Percentiles rank a stretch among this genome's conserved stretches.
These are phyloP conservation scores for Yamadazyma endophytica DNA, from an alignment of 805 yeast species.

Conservation along the genomic window DNA sequence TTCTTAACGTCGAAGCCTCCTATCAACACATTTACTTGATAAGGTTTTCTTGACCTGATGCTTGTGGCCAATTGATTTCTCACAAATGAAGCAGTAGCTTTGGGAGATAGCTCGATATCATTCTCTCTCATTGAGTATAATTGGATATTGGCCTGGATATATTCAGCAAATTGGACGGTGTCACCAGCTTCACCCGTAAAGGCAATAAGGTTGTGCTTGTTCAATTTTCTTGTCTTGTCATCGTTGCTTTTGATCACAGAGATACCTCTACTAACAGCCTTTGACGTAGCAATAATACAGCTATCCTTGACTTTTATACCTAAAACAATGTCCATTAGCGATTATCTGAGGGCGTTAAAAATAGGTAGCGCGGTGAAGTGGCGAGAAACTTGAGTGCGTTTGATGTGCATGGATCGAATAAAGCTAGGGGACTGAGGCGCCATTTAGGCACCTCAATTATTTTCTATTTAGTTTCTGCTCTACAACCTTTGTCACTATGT, in stretches of 20 bases:
- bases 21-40: slow-evolving; percentile 85
- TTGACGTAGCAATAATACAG: slow-evolving; percentile 89
- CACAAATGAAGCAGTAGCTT: slow-evolving; percentile 83
- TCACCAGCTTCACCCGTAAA: slow-evolving; percentile 97
- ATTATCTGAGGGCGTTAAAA: no score
- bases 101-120: slow-evolving; percentile 70
- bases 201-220: slow-evolving; percentile 77
- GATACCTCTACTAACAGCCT: slow-evolving; percentile 75
- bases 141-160: slow-evolving; percentile 87
- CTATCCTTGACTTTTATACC: slow-evolving; percentile 81
- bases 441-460: no score
- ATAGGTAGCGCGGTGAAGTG: slow-evolving; percentile 2
- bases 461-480: no score
- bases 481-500: no score
- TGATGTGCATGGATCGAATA: background rate
- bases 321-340: slow-evolving; percentile 92
- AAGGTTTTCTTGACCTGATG: slow-evolving; percentile 85
- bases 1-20: slow-evolving; percentile 73
- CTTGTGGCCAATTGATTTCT: slow-evolving; percentile 86
- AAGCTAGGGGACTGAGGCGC: background rate
- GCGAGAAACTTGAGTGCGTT: background rate
- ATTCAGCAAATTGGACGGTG: slow-evolving; percentile 92
- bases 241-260: slow-evolving; percentile 39
- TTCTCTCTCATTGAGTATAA: slow-evolving; percentile 83
- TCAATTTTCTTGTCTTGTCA: slow-evolving; percentile 54